Percentiles rank a stretch among this genome's conserved stretches.
Conservation (phyloP, 805 yeast species). For the Starmera pachycereana region DNA sequence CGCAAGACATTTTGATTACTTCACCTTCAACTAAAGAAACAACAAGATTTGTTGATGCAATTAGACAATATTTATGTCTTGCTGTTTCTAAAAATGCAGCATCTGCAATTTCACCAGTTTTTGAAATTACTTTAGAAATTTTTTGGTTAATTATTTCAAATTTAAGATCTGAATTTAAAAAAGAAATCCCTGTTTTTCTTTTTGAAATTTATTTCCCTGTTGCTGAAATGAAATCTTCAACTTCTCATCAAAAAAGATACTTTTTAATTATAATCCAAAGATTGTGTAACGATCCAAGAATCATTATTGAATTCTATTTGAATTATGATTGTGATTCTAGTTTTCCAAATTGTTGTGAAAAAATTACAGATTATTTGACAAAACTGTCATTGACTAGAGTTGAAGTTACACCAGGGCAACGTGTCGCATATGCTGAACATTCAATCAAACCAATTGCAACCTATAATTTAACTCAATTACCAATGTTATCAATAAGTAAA, state of each 20-base stretch:
- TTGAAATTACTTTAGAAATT: conserved; percentile 84
- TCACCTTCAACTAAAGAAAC: conserved; percentile 40
- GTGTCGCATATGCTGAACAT: conserved; percentile 41
- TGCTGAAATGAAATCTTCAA: conserved; percentile 82
- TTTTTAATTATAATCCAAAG: conserved; percentile 73
- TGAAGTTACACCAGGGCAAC: conserved; percentile 62
- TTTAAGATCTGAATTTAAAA: conserved; percentile 78
- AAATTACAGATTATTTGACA: conserved; percentile 63
- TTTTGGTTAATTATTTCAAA: conserved; percentile 84
- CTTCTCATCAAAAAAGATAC: conserved; percentile 87
- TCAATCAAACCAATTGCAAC: conserved; percentile 52
- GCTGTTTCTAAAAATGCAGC: conserved; percentile 88
- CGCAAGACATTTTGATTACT: conserved; percentile 44
- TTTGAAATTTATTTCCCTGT: conserved; percentile 92
- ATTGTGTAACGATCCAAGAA: conserved; percentile 79
- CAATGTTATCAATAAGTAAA: conserved; percentile 64
- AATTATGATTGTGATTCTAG: conserved; percentile 88
- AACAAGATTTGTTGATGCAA: conserved; percentile 62
- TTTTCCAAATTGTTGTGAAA: conserved; percentile 79
- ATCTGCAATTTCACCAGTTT: conserved; percentile 82
- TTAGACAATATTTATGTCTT: conserved; percentile 75
- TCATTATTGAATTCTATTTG: conserved; percentile 83
- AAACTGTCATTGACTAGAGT: conserved; percentile 60
- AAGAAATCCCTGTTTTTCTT: conserved; percentile 89
- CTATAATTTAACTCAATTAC: conserved; percentile 63